A percentile compares a stretch with the other conserved stretches of the same genome.
Evolutionary conservation across 1,139 yeast species (phyloP).

Genomic region (Kluyveromyces marxianus): DNA sequence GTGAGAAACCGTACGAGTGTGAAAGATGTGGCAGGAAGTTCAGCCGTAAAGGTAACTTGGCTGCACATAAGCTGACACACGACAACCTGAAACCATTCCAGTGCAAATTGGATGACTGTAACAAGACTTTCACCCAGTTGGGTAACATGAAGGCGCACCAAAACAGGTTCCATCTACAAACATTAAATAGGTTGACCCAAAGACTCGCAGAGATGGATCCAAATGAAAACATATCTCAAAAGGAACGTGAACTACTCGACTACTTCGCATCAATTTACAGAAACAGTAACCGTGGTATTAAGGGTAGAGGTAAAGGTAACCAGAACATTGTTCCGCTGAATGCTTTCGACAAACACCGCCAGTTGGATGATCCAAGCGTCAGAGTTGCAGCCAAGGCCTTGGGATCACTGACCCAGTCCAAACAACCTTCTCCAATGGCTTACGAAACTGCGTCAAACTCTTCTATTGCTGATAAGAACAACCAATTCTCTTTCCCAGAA

Average conservation of each 20-base stretch:
- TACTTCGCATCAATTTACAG: constrained; percentile 79
- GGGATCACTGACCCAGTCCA: constrained; percentile 7
- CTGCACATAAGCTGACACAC: constrained; percentile 80
- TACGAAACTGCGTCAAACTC: constrained; percentile 1
- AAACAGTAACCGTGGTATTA: constrained; percentile 82
- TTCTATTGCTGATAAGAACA: constrained; percentile 5
- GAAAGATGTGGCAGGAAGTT: constrained; percentile 65
- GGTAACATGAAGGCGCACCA: constrained; percentile 94
- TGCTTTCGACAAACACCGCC: constrained; percentile 6
- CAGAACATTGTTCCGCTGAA: constrained; percentile 16
- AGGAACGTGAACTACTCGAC: constrained; percentile 60
- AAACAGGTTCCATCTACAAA: constrained; percentile 72
- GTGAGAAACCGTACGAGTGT: constrained; percentile 82
- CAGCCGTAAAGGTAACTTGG: constrained; percentile 83
- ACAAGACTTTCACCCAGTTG: constrained; percentile 79
- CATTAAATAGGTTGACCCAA: constrained; percentile 55
- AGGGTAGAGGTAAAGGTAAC: constrained; percentile 71
- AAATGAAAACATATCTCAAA: constrained; percentile 42
- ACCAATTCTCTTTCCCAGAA: constrained; percentile 13
- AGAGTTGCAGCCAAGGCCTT: constrained; percentile 9
- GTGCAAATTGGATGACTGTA: constrained; percentile 76
- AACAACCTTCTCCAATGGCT: constrained; percentile 3
- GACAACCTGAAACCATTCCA: constrained; percentile 69
- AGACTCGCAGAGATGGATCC: constrained; percentile 53
- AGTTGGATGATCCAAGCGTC: constrained; percentile 8